A percentile compares a stretch with the other conserved stretches of the same genome.
Conservation (phyloP, 2,329 filamentous ascomycete genomes). For the Phaeosphaeria sp. region DNA sequence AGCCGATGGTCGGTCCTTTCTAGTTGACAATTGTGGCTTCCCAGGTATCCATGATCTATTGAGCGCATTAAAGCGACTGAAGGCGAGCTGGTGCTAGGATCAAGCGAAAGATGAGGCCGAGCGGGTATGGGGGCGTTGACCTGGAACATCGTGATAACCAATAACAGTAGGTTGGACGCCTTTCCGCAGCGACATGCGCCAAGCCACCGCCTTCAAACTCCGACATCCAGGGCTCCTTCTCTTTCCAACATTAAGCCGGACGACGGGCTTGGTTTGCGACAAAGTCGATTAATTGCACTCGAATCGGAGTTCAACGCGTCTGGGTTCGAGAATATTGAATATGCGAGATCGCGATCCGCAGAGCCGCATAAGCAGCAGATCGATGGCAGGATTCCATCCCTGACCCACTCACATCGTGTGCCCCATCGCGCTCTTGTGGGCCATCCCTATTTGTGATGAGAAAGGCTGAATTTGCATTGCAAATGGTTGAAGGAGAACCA, state of each 20-base stretch:
- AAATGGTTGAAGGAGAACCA: slow-evolving; percentile 14
- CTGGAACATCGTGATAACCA: neutral
- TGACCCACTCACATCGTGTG: neutral
- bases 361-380: slow-evolving; percentile 1
- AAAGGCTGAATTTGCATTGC: neutral
- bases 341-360: neutral
- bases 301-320: neutral
- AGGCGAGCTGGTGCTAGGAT: neutral
- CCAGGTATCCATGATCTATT: neutral
- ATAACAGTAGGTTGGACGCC: neutral
- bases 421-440: no score
- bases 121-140: neutral
- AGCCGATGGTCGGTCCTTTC: neutral
- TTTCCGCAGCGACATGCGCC: neutral
- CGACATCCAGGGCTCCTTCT: neutral
- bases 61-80: neutral
- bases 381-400: neutral
- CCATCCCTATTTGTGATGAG: neutral
- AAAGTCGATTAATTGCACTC: neutral
- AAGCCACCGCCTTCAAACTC: neutral
- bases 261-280: neutral
- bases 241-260: neutral
- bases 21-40: neutral
- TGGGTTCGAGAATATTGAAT: neutral
- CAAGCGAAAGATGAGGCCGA: neutral